Conservation (phyloP, 495 filamentous ascomycete genomes). For the Annulohypoxylon maeteangense region DNA sequence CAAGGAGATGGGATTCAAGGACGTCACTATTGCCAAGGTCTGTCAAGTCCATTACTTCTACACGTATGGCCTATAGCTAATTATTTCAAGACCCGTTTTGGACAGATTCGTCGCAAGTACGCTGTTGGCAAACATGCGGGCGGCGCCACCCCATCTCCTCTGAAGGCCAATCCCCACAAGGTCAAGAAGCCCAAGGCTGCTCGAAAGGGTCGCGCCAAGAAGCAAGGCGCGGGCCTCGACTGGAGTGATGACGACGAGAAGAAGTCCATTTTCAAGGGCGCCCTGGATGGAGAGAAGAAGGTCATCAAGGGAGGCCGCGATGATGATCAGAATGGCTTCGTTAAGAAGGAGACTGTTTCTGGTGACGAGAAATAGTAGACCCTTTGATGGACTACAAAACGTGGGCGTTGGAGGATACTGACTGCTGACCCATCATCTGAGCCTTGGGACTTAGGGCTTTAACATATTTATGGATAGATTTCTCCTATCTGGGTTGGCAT, state of each 20-base stretch:
- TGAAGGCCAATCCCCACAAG: slow-evolving; percentile 24
- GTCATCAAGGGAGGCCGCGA: neutral
- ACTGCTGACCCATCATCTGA: neutral
- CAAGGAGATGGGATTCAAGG: slow-evolving; percentile 29
- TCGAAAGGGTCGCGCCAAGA: slow-evolving; percentile 5
- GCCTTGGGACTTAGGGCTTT: neutral
- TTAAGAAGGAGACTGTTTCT: neutral
- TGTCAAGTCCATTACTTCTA: neutral
- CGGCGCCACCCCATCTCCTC: neutral
- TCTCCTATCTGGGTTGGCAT: neutral
- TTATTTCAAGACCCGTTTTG: slow-evolving; percentile 14
- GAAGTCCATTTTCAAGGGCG: neutral
- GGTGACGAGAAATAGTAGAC: neutral
- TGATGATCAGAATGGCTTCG: neutral
- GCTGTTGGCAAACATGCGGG: neutral
- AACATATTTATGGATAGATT: neutral
- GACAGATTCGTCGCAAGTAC: slow-evolving; percentile 39
- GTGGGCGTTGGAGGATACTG: neutral
- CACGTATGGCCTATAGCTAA: slow-evolving; percentile 7
- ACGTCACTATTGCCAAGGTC: slow-evolving; percentile 35
- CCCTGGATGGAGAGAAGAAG: neutral
- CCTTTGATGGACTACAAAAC: neutral
- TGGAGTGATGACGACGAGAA: neutral
- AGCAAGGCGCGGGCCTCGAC: neutral
- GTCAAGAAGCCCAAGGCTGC: slow-evolving; percentile 18